Base-by-base conservation (phyloP, 768 basidiomycete genomes). In the Suillus spraguei region DNA sequence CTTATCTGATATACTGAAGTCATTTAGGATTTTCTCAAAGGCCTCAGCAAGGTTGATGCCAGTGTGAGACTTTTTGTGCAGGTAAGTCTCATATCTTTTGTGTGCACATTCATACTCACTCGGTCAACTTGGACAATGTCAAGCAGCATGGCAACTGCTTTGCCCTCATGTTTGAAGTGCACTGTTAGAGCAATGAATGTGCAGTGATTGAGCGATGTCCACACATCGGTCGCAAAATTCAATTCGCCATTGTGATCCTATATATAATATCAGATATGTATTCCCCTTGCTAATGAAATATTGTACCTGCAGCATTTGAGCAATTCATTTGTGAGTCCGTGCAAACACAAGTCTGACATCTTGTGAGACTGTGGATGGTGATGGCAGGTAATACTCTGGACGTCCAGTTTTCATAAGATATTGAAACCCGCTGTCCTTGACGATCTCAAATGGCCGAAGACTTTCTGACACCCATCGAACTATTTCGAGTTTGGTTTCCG, bases 1-100 rank as follows among this genome's bases (percentile, higher is more conserved):
- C 75, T 79, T 78, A 13, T 75, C 52, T 2, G 49, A 61, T 42
- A 80, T 75, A 0, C 75, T 75, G 63, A 74, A 83, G 1, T 76
- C 75, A 0, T 76, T 39, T 4, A 81, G 70, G 6, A 80, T 70
- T 3, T 66, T 38, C 2, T 64, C 66, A 62, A 81, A 79, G 4
- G 70, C 78, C 0, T 41, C 52, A 0, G 79, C 78, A 16, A 83
- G 69, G 32, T 74, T 75, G 0, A 67, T 14, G 3, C 80, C 75
- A 0, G 69, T 66, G 62, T 83, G 80, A n/a, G n/a, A n/a, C n/a
- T n/a, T n/a, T n/a, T n/a, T n/a, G n/a, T n/a, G n/a, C n/a, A n/a
- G n/a, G n/a, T n/a, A n/a, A n/a, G n/a, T n/a, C n/a, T n/a, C n/a
- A n/a, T n/a, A n/a, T n/a, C n/a, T n/a, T n/a, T n/a, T n/a, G n/a